phyloP scores from a whole-genome alignment of 345 rosid genomes.

The Carallia pectinifolia region DNA sequence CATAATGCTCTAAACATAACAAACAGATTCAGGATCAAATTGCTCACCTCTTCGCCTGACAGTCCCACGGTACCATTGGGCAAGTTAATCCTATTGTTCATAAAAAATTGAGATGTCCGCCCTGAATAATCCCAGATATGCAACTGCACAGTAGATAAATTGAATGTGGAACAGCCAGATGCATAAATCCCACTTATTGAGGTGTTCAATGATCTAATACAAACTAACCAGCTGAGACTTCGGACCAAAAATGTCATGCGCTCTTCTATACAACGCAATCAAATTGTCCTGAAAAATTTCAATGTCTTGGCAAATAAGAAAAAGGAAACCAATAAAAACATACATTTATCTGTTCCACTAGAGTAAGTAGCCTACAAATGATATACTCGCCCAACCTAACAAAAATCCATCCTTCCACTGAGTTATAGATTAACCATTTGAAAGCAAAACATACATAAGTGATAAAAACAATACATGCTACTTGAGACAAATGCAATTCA shows the following conservation, averaged over 20 bases:
- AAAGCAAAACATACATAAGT: background rate
- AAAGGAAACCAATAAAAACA: background rate
- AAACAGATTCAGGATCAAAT: background rate
- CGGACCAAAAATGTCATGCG: constrained; percentile 63
- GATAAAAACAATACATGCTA: background rate
- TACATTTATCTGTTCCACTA: background rate
- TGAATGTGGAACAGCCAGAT: background rate
- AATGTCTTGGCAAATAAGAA: background rate
- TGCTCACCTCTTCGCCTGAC: constrained; percentile 23
- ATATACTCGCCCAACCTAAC: background rate
- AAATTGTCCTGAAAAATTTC: constrained; percentile 58
- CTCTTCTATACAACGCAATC: constrained; percentile 62
- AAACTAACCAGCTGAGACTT: constrained; percentile 67
- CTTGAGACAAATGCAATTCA: background rate
- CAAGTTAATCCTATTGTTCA: constrained; percentile 44
- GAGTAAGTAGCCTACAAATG: background rate
- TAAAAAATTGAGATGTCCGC: constrained; percentile 56
- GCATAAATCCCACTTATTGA: background rate
- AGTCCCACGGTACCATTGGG: constrained; percentile 16
- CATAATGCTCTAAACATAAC: too few species aligned
- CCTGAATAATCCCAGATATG: constrained; percentile 95
- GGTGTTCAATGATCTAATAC: background rate
- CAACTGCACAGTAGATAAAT: constrained; percentile 45
- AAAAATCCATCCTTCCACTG: background rate
- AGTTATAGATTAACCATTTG: background rate